Conservation (phyloP, 176 grass and related monocot genomes). For the barley (Hordeum vulgare) region MorexV3_pseudomolecules_assembly NC_058519.1:380002429-380002928, state of each 20-base stretch:
- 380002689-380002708: conserved; percentile 7
- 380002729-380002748: background rate
- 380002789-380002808: background rate
- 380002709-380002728: background rate
- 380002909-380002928: conserved; percentile 77
- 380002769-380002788: background rate
- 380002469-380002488: background rate
- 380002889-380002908: conserved; percentile 72
- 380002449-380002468: background rate
- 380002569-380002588: conserved; percentile 60
- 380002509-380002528: conserved; percentile 56
- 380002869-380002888: background rate
- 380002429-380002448: background rate
- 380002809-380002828: conserved; percentile 18
- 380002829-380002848: background rate
- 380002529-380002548: conserved; percentile 67
- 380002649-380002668: background rate
- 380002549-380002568: conserved; percentile 81
- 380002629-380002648: conserved; percentile 47
- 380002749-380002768: background rate
- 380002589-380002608: conserved; percentile 72
- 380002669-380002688: conserved; percentile 18
- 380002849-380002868: background rate
- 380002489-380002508: background rate
- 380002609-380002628: conserved; percentile 89